Evolutionary conservation across 2,329 filamentous ascomycete species (phyloP), one percentile per base, ranked within the genome.

Genomic region (Colletotrichum destructivum): DNA sequence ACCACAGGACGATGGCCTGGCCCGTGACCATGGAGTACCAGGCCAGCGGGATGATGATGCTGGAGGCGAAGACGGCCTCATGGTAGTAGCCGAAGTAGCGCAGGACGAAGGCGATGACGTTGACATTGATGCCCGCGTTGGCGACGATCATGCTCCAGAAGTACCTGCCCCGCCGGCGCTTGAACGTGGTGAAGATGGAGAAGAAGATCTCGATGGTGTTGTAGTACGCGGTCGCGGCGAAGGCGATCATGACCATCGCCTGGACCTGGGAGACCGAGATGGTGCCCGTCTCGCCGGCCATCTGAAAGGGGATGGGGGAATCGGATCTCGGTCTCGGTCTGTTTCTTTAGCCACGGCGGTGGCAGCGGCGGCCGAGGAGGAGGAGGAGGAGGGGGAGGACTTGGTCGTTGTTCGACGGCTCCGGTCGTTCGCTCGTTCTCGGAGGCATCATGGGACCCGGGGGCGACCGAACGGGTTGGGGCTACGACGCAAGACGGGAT

Each of bases 1-100:
- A 91, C 81, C 89, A 92, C 1, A 92, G 81, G 1, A 92, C 90
- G 15, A 91, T 75, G 0, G 87, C 86, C 77, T 91, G 88, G 0
- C 90, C 90, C 1, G 89, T 90, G 0, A 92, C 86, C 88, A 91
- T 90, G 2, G 74, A 75, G 12, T 78, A 70, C 80, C 80, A 82
- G 15, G 70, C 67, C 8, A 72, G 42, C 12, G 70, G 67, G 31
- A 87, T 78, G 5, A 87, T 74, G 6, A 83, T 82, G 4, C 83
- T 80, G 5, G 81, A 66, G 73, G 77, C 13, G 46, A 72, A 52
- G 21, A 75, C 44, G 9, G 54, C 42, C 35, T 47, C 23, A 38
- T 38, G 47, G 38, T 68, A 59, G 23, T 73, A 46, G 12, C 63
- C 74, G n/a, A 74, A 73, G 42, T 76, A 83, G 71, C 85, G 85